Conservation (phyloP, 139 green algal species). For the Penium margaritaceum region DNA sequence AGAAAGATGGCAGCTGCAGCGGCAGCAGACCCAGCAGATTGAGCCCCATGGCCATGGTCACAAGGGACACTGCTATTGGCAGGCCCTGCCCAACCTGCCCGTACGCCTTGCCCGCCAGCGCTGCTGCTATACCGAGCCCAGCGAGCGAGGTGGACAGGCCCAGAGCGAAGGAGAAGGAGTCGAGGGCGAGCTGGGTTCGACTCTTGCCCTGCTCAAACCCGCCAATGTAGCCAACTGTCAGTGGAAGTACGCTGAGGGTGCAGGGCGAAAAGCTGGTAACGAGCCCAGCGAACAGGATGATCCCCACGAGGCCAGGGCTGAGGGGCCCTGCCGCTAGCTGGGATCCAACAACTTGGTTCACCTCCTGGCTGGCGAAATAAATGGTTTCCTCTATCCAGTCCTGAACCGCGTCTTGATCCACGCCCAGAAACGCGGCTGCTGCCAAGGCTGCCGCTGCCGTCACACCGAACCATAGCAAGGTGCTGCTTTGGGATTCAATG, state of each 20-base stretch:
- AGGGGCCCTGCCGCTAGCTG: too few relatives aligned
- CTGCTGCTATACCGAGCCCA: constrained; percentile 64
- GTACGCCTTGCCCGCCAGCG: constrained; percentile 70
- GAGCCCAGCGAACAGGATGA: constrained; percentile 75
- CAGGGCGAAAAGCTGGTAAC: constrained; percentile 86
- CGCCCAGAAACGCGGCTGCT: too few relatives aligned
- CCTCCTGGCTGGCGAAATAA: too few relatives aligned
- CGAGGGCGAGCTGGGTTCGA: background rate
- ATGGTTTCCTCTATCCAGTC: too few relatives aligned
- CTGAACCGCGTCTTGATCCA: too few relatives aligned
- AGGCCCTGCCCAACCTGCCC: constrained; percentile 59
- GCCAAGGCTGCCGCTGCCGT: too few relatives aligned
- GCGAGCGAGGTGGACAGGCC: constrained; percentile 84
- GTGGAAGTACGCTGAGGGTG: constrained; percentile 54
- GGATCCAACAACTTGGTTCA: too few relatives aligned
- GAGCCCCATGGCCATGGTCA: constrained; percentile 86
- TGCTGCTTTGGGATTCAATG: too few relatives aligned
- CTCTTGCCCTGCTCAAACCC: background rate
- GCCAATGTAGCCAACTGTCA: constrained; percentile 58
- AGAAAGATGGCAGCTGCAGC: constrained; percentile 24
- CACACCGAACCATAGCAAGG: too few relatives aligned
- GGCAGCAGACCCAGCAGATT: constrained; percentile 79
- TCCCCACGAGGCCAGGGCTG: constrained; percentile 10
- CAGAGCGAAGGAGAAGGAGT: constrained; percentile 58
- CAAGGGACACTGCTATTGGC: constrained; percentile 27